Evolutionary conservation across 2,329 filamentous ascomycete species (phyloP).

Genomic region (Hypoxylon sp.): DNA sequence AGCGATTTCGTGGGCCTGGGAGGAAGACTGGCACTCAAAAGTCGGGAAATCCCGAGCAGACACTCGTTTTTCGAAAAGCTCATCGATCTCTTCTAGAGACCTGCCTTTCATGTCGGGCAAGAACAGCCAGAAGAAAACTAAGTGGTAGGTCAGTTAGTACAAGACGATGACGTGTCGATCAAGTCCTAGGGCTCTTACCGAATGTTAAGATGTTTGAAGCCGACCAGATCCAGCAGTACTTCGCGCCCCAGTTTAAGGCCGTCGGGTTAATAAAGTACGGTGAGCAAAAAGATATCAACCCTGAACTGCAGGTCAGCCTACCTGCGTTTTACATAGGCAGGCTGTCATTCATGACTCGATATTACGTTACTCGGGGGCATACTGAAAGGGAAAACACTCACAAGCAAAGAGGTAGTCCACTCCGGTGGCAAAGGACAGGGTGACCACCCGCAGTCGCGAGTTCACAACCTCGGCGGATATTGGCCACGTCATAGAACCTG

Average conservation of each 20-base stretch:
- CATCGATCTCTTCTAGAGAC: constrained; percentile 46
- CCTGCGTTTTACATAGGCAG: constrained; percentile 7
- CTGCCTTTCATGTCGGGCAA: constrained; percentile 46
- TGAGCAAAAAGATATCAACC: constrained; percentile 58
- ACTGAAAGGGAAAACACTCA: constrained; percentile 25
- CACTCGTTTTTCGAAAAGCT: constrained; percentile 44
- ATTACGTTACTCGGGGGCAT: constrained; percentile 9
- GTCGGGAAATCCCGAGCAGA: constrained; percentile 38
- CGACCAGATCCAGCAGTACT: constrained; percentile 59
- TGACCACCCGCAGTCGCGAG: constrained; percentile 51
- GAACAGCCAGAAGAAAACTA: constrained; percentile 43
- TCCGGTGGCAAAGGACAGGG: constrained; percentile 44
- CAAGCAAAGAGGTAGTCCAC: constrained; percentile 50
- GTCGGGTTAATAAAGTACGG: constrained; percentile 60
- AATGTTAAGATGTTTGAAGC: constrained; percentile 45
- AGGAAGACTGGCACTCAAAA: constrained; percentile 37
- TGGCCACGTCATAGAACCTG: constrained; percentile 52
- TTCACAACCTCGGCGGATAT: constrained; percentile 54
- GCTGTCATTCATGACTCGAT: neutral
- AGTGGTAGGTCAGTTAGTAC: constrained; percentile 5
- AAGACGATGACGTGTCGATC: neutral
- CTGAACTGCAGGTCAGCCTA: constrained; percentile 26
- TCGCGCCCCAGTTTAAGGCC: constrained; percentile 57
- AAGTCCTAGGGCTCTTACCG: constrained; percentile 23
- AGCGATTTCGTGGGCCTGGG: constrained; percentile 36